A percentile compares a stretch with the other conserved stretches of the same genome.
Conservation (phyloP, 2,329 filamentous ascomycete species). For the Aspergillus oerlinghausenensis region DNA sequence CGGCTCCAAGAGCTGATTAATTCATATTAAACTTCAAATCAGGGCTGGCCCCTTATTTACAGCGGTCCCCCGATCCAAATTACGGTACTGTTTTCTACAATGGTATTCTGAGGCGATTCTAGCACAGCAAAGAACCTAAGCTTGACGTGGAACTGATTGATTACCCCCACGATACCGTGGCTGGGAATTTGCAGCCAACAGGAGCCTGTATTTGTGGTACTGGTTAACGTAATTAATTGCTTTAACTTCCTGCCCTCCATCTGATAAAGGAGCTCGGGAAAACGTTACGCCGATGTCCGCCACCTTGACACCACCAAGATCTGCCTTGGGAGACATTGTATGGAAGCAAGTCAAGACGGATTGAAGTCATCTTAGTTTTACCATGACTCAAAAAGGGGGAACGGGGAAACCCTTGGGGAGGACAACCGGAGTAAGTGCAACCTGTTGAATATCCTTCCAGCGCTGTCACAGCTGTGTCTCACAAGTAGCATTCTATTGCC, state of each 20-base stretch:
- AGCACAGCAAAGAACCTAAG: not conserved
- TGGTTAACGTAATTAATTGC: not conserved
- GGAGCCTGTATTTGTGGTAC: not conserved
- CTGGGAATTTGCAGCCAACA: not conserved
- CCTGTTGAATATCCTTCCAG: not conserved
- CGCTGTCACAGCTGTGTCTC: not conserved
- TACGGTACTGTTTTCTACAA: not conserved
- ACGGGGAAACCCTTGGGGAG: not conserved
- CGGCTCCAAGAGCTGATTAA: not conserved
- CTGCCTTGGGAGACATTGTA: not conserved
- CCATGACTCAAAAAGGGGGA: not conserved
- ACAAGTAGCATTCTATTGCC: not conserved
- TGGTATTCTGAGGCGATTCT: not conserved
- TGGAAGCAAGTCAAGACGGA: not conserved
- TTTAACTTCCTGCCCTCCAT: constrained; percentile 6
- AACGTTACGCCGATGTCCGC: not conserved
- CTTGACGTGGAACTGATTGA: not conserved
- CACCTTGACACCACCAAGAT: not conserved
- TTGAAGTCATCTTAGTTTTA: not conserved
- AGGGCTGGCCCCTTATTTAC: not conserved
- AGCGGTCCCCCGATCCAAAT: not conserved
- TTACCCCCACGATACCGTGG: not conserved
- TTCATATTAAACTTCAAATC: not conserved
- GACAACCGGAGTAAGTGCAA: not conserved
- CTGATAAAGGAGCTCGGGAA: constrained; percentile 7